A percentile compares a stretch with the other conserved stretches of the same genome.
These are phyloP conservation scores for Komagataella pseudopastoris DNA, from an alignment of 805 yeast species.

Conservation along the genomic window DNA sequence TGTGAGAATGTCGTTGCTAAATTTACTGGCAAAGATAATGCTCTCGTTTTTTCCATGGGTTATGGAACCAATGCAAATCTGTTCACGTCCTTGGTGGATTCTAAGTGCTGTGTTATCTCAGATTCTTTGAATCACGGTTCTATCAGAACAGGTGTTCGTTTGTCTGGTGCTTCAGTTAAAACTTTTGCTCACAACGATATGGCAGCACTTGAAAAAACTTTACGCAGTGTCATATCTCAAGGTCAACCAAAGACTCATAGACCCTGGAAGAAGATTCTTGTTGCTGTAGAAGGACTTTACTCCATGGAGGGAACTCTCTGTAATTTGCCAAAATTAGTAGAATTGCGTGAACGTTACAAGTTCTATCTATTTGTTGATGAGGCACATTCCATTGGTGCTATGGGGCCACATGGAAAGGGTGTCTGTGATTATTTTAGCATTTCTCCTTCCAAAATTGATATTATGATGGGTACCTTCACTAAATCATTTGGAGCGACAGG, in stretches of 20 bases:
- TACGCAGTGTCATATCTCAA: conserved; percentile 77
- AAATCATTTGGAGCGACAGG: conserved; percentile 99
- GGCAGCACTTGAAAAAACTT: conserved; percentile 57
- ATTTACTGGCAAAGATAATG: conserved; percentile 84
- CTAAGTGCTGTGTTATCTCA: conserved; percentile 80
- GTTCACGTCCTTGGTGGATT: conserved; percentile 71
- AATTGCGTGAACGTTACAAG: conserved; percentile 70
- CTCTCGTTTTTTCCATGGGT: conserved; percentile 84
- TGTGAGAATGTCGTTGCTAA: conserved; percentile 72
- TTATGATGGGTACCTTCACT: conserved; percentile 95
- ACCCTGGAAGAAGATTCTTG: conserved; percentile 83
- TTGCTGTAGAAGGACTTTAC: conserved; percentile 86
- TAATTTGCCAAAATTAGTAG: conserved; percentile 64
- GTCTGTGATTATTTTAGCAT: conserved; percentile 87
- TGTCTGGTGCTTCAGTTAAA: conserved; percentile 86
- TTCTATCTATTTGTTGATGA: conserved; percentile 89
- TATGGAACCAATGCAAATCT: conserved; percentile 90
- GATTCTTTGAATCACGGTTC: conserved; percentile 95
- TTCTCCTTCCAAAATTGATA: conserved; percentile 62
- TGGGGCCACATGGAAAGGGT: conserved; percentile 91
- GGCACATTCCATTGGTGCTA: conserved; percentile 98
- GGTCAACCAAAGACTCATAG: conserved; percentile 94
- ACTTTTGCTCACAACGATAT: conserved; percentile 89
- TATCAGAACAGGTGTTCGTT: conserved; percentile 86
- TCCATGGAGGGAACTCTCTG: conserved; percentile 90